Conservation (phyloP, 2,329 filamentous ascomycete genomes). For the Fusarium bactridioides region DNA sequence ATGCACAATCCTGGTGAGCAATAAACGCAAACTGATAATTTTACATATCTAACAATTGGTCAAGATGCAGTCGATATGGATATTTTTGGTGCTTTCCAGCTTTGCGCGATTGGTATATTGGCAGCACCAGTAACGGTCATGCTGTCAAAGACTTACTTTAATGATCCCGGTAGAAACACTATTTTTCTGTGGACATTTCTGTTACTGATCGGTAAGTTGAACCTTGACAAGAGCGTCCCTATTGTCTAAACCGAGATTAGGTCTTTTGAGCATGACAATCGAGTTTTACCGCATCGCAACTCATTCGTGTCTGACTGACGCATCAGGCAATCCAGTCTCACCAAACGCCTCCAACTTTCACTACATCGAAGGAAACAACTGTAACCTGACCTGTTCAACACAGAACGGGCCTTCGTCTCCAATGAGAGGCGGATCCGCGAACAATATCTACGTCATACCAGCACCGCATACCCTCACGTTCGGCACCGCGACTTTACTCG, state of each 20-base stretch:
- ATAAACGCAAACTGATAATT: fast-evolving
- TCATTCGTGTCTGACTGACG: constrained; percentile 51
- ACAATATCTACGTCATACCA: constrained; percentile 70
- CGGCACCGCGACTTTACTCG: constrained; percentile 65
- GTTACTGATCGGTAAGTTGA: constrained; percentile 61
- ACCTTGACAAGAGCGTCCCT: too few relatives aligned
- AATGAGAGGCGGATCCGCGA: constrained; percentile 61
- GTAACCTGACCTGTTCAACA: constrained; percentile 57
- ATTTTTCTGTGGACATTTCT: constrained; percentile 73
- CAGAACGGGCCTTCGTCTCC: constrained; percentile 60
- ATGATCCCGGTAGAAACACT: constrained; percentile 68
- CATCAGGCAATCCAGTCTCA: constrained; percentile 48
- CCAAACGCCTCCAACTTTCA: constrained; percentile 51
- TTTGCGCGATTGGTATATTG: constrained; percentile 71
- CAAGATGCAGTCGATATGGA: constrained; percentile 72
- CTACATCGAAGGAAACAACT: constrained; percentile 52
- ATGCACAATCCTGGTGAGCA: constrained; percentile 65
- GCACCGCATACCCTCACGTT: constrained; percentile 64
- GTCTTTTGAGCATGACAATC: constrained; percentile 67
- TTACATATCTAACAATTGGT: fast-evolving
- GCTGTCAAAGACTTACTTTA: constrained; percentile 70
- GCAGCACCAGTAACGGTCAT: constrained; percentile 69
- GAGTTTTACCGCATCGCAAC: constrained; percentile 68
- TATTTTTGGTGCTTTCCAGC: constrained; percentile 72
- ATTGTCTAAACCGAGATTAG: constrained; percentile 41